phyloP scores from a whole-genome alignment of 345 rosid genomes.

The Arabis hirsuta region DNA sequence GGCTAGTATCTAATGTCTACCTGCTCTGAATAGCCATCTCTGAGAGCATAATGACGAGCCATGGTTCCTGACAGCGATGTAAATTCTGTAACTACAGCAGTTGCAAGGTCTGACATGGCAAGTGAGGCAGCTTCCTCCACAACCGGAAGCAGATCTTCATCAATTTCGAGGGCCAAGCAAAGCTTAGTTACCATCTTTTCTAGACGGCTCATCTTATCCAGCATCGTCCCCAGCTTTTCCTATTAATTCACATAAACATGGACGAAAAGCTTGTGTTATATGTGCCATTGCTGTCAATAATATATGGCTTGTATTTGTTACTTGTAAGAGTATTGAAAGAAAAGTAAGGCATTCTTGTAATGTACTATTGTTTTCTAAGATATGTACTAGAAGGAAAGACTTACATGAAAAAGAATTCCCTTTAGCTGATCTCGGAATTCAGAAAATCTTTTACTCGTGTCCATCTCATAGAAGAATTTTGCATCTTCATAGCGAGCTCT shows the following conservation, averaged over 20 bases:
- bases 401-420: conserved; percentile 95
- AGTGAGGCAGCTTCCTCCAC: conserved; percentile 85
- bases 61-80: conserved; percentile 90
- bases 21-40: conserved; percentile 90
- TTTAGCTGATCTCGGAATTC: conserved; percentile 78
- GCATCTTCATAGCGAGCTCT: conserved; percentile 99
- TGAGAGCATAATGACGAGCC: conserved; percentile 95
- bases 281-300: conserved; percentile 10
- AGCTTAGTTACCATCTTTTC: conserved; percentile 60
- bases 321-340: conserved; percentile 5
- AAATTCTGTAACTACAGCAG: conserved; percentile 91
- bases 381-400: conserved; percentile 40
- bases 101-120: conserved; percentile 97
- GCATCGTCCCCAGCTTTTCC: conserved; percentile 97
- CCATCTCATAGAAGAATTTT: conserved; percentile 89
- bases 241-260: conserved; percentile 43
- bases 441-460: conserved; percentile 66
- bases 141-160: conserved; percentile 56
- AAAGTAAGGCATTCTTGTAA: conserved; percentile 9
- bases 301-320: conserved; percentile 14
- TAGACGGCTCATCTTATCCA: conserved; percentile 80
- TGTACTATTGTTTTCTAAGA: conserved; percentile 1
- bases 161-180: conserved; percentile 55
- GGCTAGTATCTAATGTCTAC: conserved; percentile 46
- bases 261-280: conserved; percentile 6